Percentiles rank a stretch among this genome's conserved stretches.
phyloP scores from a whole-genome alignment of 2,329 filamentous ascomycete species.

The Dichotomopilus funicola region DNA sequence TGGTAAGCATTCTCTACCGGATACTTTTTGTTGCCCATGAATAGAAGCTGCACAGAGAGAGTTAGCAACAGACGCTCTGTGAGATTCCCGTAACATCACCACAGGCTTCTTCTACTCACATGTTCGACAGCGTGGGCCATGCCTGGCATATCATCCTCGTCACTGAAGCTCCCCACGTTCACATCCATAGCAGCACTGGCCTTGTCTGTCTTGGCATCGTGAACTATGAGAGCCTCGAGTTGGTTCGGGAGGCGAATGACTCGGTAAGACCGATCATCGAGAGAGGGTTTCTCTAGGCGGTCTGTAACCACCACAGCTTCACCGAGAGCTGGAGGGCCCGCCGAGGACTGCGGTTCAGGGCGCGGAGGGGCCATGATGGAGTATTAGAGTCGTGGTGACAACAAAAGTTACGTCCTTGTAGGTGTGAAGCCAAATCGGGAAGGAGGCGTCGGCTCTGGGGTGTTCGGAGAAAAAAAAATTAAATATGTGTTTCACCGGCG shows the following conservation, averaged over 20 bases:
- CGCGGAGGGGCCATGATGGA: slow-evolving; percentile 15
- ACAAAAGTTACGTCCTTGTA: background rate
- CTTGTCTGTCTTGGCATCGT: slow-evolving; percentile 94
- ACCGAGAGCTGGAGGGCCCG: slow-evolving; percentile 25
- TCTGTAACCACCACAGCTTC: slow-evolving; percentile 52
- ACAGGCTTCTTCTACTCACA: slow-evolving; percentile 34
- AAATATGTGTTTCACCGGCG: no score
- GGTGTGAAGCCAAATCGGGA: background rate
- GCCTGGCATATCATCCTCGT: slow-evolving; percentile 82
- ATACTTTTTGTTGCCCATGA: slow-evolving; percentile 99
- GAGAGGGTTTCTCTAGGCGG: slow-evolving; percentile 69
- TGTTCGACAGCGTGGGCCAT: slow-evolving; percentile 97
- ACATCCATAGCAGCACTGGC: slow-evolving; percentile 92
- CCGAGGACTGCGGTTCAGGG: slow-evolving; percentile 7
- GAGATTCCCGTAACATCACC: background rate
- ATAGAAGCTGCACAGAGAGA: slow-evolving; percentile 54
- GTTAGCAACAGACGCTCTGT: slow-evolving; percentile 2
- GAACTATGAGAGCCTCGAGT: slow-evolving; percentile 84
- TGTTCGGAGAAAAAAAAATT: no score
- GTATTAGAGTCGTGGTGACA: background rate
- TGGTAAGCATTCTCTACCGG: slow-evolving; percentile 94
- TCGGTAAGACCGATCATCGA: slow-evolving; percentile 82
- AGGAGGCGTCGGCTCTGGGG: background rate
- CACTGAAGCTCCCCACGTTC: slow-evolving; percentile 92
- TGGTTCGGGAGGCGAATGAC: slow-evolving; percentile 80